Base-by-base conservation (phyloP, 306 rosid genomes). In the Sphenostylis stenocarpa region DNA sequence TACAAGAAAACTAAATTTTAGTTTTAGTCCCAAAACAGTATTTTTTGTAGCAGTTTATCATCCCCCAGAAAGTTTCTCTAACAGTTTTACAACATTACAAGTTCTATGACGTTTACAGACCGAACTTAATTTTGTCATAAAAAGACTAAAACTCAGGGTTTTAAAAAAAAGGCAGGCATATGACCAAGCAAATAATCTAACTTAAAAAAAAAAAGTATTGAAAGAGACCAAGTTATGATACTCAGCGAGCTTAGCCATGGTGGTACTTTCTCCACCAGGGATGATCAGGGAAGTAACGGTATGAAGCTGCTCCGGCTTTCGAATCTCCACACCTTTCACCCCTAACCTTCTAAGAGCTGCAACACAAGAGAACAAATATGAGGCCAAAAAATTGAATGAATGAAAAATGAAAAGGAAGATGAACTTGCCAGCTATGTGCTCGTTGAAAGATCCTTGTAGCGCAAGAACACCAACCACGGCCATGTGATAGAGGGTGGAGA, bases 241-340 rank as follows among this genome's bases (percentile, higher is more conserved):
- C 83, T 90, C 88, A 5, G 99, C 99, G 14, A 95, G 91, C 88
- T 90, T 95, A 55, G 97, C 97, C 99, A 95, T 95, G 77, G 97
- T 89, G 79, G 99, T 95, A 77, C 99, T 95, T 73, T 95, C 97
- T 70, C 99, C 99, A 16, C 99, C 99, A 3, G 99, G 99, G 61
- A 95, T 90, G 72, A 95, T 95, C 16, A 95, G 89, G 15, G 99
- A 92, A 19, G 82, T 69, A n/a, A 95, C 85, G 4, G 48, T 72
- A 15, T 70, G 85, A 81, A 95, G 99, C 80, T 95, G 99, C 75
- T 90, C 97, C 0, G 97, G 93, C 81, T 92, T 95, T 84, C 90
- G 87, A 84, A 95, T 83, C 85, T 95, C 97, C 31, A 92, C 87
- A 7, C 96, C 96, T 82, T 90, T 86, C 28, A 95, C 97, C 36